Base-by-base conservation (phyloP, 2,329 filamentous ascomycete species). In the Beauveria bassiana region DNA sequence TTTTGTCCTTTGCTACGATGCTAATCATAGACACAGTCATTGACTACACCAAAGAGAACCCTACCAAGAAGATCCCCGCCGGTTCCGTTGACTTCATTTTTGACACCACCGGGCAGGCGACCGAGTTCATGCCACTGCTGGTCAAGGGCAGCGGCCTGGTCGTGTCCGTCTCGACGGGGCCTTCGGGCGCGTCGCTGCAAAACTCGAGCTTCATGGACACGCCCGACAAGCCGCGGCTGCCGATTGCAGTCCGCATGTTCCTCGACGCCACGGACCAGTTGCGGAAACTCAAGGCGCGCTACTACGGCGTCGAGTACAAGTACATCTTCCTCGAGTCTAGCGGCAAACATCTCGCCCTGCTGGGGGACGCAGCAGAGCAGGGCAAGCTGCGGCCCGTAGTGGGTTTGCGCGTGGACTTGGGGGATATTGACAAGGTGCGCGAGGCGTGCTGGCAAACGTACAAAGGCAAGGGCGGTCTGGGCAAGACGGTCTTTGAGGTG, bases 11-110 rank as follows among this genome's bases (percentile, higher is more conserved):
- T 40, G 6, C n/a, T 34, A 38, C 14, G 54, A 18, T 10, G n/a
- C 42, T 56, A 34, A 56, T n/a, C 2, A 42, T 46, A n/a, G 46
- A n/a, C 60, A 5, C 55, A 68, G 67, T 67, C 50, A 67, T 68
- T 49, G 67, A 68, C 54, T 68, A 68, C 58, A 67, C 66, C n/a
- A 65, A 64, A 42, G 45, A 64, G 12, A 58, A 68, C 14, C 61
- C 66, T 20, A 1, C 16, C 34, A 63, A 62, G 18, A 65, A 58
- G 22, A 73, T 79, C 45, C 67, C 71, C 2, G 67, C 67, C 16
- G 66, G 69, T 8, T 72, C 68, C 0, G 73, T 79, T 26, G 77
- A 79, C 66, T 77, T 77, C 65, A 66, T 79, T 52, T 75, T 78
- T 38, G 77, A 79, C 66, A 79, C 76, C 1, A 70, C 70, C 6